Base-by-base conservation (phyloP, 768 basidiomycete species). In the Hortiboletus campestris region DNA sequence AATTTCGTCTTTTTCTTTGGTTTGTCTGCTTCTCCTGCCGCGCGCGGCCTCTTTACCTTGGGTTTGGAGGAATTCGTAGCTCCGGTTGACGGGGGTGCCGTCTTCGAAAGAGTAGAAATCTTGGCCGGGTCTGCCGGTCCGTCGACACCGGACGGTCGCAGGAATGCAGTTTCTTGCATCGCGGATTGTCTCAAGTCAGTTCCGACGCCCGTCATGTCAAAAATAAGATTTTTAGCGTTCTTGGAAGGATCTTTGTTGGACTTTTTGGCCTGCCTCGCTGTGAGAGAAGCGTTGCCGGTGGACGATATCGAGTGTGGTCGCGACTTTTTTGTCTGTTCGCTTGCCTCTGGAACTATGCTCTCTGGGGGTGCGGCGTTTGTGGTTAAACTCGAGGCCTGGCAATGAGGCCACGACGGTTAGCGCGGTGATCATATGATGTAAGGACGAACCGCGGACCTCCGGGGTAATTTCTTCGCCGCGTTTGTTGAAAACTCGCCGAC, bases 401-500 rank as follows among this genome's bases (percentile, higher is more conserved):
- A 60, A 65, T 38, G 56, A 53, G 53, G 55, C 41, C n/a, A 60
- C 17, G 61, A 52, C 20, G 49, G 56, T 65, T 32, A 58, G 60
- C 5, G 45, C n/a, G 53, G 35, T 53, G 50, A 53, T 64, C 35
- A 4, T 17, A 55, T 67, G 63, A 59, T 59, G 62, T 46, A 60
- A 59, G 38, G 58, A 53, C 17, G 45, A 59, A 58, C 49, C 61
- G 52, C 64, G 53, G 59, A 66, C 70, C 61, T 62, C 39, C 42
- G 57, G 63, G 52, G 57, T 65, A 19, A 79, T 70, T 65, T 84
- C 81, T 53, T 76, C 63, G 22, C 84, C 84, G 44, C 73, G 70
- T 53, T 80, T 79, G 58, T 71, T 67, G 59, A 84, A 86, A 12
- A 70, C 73, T 49, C 85, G 77, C 47, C 84, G 76, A 38, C 85